Base-by-base conservation (phyloP, 1,139 yeast genomes). In the Trichomonascaceae sp. region DNA sequence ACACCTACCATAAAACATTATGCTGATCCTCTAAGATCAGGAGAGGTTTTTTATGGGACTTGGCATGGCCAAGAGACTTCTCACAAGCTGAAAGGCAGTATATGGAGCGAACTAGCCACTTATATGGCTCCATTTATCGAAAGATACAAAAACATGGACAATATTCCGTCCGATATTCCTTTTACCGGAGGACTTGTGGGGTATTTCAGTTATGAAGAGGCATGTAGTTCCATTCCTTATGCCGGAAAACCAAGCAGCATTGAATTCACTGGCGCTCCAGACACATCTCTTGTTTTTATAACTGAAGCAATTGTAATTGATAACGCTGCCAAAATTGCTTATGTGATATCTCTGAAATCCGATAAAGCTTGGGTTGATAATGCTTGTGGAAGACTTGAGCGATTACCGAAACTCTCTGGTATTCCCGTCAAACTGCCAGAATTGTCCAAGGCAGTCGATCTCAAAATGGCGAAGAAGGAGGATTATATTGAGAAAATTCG, bases 151-250 rank as follows among this genome's bases (percentile, higher is more conserved):
- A 24, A 41, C 13, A 8, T 22, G 19, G 50, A 61, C 24, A 55
- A 13, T 2, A 46, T 46, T 6, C 53, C 54, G 10, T 38, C 69
- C 1, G 63, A 63, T 1, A 58, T 49, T 20, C 63, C 62, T 2
- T 95, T 95, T 65, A 74, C 83, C 56, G 99, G 99, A 20, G 99
- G 99, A 0, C 76, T 86, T 39, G 73, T 90, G 58, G 99, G 99
- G 1, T 74, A 87, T 48, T 69, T 93, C 12, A 85, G 96, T 0
- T 93, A 93, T 66, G 99, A 93, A 32, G 52, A 49, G 30, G 67
- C 90, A 86, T 17, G 51, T 36, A n/a, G 19, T 45, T 13, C 43
- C n/a, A 41, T 48, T 15, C 45, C 48, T 24, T 44, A 41, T 15
- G 17, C 38, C 20, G 15, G 39, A 10, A 19, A 36, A 13, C 17